Evolutionary conservation across 495 filamentous ascomycete species (phyloP).

Genomic region (Penicillium soppii): DNA sequence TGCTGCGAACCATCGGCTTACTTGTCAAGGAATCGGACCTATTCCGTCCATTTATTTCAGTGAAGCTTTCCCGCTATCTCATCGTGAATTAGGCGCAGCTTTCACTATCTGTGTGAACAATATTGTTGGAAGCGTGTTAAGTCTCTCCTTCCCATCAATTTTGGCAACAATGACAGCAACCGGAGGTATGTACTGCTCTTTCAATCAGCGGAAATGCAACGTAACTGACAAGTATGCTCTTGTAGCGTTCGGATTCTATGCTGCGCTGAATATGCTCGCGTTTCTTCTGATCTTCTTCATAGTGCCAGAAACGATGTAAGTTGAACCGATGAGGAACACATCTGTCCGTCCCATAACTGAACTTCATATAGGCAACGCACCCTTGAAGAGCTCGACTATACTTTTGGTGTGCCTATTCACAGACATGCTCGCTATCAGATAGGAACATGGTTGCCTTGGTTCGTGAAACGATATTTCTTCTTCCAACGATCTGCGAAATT

Average conservation of each 20-base stretch:
- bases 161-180: conserved; percentile 67
- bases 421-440: conserved; percentile 63
- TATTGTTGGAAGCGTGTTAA: conserved; percentile 8
- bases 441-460: conserved; percentile 61
- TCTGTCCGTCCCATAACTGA: background rate
- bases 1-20: background rate
- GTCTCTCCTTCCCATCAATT: conserved; percentile 61
- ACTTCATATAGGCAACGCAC: conserved; percentile 59
- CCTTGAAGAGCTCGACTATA: conserved; percentile 78
- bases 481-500: conserved; percentile 53
- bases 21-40: conserved; percentile 46
- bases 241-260: conserved; percentile 49
- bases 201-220: too few species aligned
- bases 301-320: conserved; percentile 61
- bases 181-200: conserved; percentile 71
- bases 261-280: conserved; percentile 63
- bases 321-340: background rate
- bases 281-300: conserved; percentile 70
- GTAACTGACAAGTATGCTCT: conserved; percentile 45
- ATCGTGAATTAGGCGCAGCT: conserved; percentile 43
- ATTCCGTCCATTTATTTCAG: conserved; percentile 72
- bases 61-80: conserved; percentile 74
- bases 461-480: conserved; percentile 60
- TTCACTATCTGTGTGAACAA: conserved; percentile 17
- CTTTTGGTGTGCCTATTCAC: conserved; percentile 67